Percentiles rank a stretch among this genome's conserved stretches.
phyloP scores from a whole-genome alignment of 768 basidiomycete genomes.

The Kwoniella sp. region DNA sequence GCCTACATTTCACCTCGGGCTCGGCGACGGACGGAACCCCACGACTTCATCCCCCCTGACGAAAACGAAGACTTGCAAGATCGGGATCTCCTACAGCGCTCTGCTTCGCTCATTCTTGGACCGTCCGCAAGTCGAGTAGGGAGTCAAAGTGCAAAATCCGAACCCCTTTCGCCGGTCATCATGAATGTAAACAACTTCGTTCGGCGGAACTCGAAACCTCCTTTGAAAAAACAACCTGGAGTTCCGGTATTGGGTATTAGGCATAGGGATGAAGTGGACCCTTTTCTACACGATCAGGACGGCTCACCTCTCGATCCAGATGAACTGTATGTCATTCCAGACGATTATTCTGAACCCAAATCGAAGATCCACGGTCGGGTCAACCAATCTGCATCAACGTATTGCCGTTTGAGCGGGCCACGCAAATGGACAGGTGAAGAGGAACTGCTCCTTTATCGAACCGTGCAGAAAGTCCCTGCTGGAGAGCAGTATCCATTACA shows the following conservation, averaged over 20 bases:
- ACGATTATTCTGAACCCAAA: constrained; percentile 3
- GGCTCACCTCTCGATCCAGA: constrained; percentile 30
- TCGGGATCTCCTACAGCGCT: constrained; percentile 20
- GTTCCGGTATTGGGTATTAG: not conserved
- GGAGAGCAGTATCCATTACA: constrained; percentile 33
- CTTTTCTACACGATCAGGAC: constrained; percentile 36
- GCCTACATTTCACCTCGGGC: constrained; percentile 16
- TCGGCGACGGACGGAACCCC: constrained; percentile 7
- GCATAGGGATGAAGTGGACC: constrained; percentile 21
- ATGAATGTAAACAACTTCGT: not conserved
- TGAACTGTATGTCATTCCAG: constrained; percentile 20
- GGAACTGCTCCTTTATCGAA: constrained; percentile 44
- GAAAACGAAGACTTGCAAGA: constrained; percentile 35
- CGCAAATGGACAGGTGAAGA: constrained; percentile 39
- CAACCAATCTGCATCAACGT: constrained; percentile 18
- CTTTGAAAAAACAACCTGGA: not conserved
- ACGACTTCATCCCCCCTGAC: constrained; percentile 25
- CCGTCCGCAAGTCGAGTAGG: not conserved
- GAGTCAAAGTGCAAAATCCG: not conserved
- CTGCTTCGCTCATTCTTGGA: not conserved
- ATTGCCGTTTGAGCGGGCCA: constrained; percentile 31
- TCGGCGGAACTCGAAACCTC: not conserved
- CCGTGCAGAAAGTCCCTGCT: constrained; percentile 44
- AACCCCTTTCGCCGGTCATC: not conserved
- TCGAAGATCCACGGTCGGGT: constrained; percentile 31